Base-by-base conservation (phyloP, 1,284 basidiomycete species). In the Meripilus lineatus region DNA sequence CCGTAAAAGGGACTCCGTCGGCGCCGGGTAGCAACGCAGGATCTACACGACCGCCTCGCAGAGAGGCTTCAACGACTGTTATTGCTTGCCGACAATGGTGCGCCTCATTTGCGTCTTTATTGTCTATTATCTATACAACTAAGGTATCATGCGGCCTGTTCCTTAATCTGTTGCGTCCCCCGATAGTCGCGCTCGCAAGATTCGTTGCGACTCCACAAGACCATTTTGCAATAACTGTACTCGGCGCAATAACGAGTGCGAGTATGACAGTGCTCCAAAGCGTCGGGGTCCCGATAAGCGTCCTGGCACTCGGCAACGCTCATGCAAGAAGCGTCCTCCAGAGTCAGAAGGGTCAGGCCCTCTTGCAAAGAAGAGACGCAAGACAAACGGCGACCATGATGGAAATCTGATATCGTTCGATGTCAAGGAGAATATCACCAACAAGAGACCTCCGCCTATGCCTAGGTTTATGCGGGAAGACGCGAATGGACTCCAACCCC, bases 271-370 rank as follows among this genome's bases (percentile, higher is more conserved):
- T 25, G 81, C 75, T 33, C 87, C 87, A 53, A 86, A 84, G 64
- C 78, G 86, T 46, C 76, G 86, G 45, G 87, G 87, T 4, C 86
- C 86, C 50, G 86, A 89, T 71, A 89, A 88, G 66, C 75, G 75
- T 55, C 87, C 87, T 48, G 86, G 85, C 21, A 88, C 84, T 50
- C 75, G 86, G 49, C 84, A 86, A 63, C 74, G 85, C 53, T 82
- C 81, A 46, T 86, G 81, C 74, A 88, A 88, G 76, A 86, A 84
- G 69, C 71, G 82, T 45, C 74, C 77, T 44, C 61, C 74, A 22
- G 81, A 83, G 51, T 75, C 74, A 24, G 56, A 60, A 21, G 49
- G 53, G 33, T 69, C 76, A 48, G 66, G 59, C 44, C 66, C 73
- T 10, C 63, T 66, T 46, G 64, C 77, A 33, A 84, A 81, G 68